Percentiles rank a stretch among this genome's conserved stretches.
Conservation (phyloP, 2,329 filamentous ascomycete genomes). For the Fusarium aywerte region DNA sequence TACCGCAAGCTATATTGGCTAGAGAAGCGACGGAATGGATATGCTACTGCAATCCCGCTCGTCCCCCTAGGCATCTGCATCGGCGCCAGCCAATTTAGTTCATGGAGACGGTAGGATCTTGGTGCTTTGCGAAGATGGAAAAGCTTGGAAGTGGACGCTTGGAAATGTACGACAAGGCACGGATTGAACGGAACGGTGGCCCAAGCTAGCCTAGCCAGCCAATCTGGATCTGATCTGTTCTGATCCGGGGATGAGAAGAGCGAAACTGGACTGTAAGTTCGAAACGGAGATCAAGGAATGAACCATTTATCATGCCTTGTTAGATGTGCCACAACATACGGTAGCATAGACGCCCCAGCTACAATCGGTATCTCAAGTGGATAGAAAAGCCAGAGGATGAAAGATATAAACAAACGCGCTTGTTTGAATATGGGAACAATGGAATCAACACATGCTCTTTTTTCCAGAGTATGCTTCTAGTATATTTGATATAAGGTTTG, state of each 20-base stretch:
- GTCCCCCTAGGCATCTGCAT: slow-evolving; percentile 21
- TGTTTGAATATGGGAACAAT: background rate
- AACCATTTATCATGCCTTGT: slow-evolving; percentile 10
- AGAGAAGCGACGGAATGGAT: slow-evolving; percentile 2
- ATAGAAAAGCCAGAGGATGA: background rate
- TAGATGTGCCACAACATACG: background rate
- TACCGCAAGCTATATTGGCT: background rate
- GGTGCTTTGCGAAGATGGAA: background rate
- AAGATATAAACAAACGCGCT: background rate
- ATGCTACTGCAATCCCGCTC: background rate
- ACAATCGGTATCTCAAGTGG: background rate
- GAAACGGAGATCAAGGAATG: slow-evolving; percentile 9
- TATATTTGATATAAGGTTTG: background rate
- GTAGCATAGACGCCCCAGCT: background rate
- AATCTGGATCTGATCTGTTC: slow-evolving; percentile 7
- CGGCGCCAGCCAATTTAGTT: slow-evolving; percentile 21
- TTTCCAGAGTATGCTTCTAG: background rate
- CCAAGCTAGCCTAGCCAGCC: slow-evolving; percentile 11
- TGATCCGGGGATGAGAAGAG: slow-evolving; percentile 12
- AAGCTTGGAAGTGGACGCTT: slow-evolving; percentile 34
- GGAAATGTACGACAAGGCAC: slow-evolving; percentile 30
- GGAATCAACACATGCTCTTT: background rate
- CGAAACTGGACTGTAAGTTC: slow-evolving; percentile 6
- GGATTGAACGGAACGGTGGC: slow-evolving; percentile 28
- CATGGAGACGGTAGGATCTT: slow-evolving; percentile 4